Evolutionary conservation across 108 stramenopile species (phyloP).

Genomic region (Skeletonema menzelii): DNA sequence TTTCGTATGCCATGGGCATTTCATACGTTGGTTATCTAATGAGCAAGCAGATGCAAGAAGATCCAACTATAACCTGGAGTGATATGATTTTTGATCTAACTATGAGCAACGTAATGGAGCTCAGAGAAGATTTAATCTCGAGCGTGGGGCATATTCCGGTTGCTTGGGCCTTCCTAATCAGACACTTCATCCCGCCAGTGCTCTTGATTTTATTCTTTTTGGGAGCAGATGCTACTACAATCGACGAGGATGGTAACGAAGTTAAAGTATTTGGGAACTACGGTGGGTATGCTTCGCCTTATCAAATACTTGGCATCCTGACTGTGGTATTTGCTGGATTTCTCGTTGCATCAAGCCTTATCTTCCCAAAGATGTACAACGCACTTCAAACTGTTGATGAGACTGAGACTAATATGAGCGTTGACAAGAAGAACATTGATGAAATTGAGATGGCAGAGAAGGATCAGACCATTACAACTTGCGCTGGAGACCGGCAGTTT

Average conservation of each 20-base stretch:
- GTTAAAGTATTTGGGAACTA: constrained; percentile 38
- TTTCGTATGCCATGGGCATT: constrained; percentile 33
- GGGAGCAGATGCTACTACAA: constrained; percentile 16
- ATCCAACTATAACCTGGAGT: background rate
- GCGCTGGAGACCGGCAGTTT: background rate
- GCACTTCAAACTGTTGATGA: background rate
- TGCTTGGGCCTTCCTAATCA: constrained; percentile 58
- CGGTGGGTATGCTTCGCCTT: constrained; percentile 41
- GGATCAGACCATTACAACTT: background rate
- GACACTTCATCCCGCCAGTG: constrained; percentile 56
- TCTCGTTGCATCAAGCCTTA: constrained; percentile 36
- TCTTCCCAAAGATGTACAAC: constrained; percentile 32
- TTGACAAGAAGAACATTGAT: background rate
- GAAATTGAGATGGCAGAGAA: background rate
- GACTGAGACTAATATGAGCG: background rate
- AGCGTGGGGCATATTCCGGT: constrained; percentile 49
- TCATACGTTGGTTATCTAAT: constrained; percentile 38
- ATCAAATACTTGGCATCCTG: constrained; percentile 57
- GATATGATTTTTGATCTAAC: background rate
- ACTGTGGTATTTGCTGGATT: constrained; percentile 43
- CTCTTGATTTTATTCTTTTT: constrained; percentile 57
- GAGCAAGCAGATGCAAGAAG: constrained; percentile 25
- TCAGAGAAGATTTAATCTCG: background rate
- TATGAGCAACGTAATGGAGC: background rate
- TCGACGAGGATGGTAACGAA: constrained; percentile 7